A percentile compares a stretch with the other conserved stretches of the same genome.
These are phyloP conservation scores for Coemansia interrupta DNA, from an alignment of 192 early-diverging fungal genomes.

Conservation along the genomic window DNA sequence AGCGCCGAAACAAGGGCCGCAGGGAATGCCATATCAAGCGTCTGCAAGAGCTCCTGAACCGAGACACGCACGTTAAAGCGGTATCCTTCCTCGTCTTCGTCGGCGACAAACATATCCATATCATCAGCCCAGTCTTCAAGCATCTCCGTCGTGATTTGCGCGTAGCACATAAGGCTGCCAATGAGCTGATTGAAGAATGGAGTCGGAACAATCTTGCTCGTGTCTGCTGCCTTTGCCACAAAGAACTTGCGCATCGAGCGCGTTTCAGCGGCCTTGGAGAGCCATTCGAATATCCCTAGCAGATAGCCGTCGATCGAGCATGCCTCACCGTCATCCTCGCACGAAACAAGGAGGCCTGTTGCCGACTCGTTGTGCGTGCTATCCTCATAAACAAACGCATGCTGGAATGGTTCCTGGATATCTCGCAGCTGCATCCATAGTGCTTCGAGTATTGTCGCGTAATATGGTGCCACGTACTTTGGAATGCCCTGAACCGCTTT, in stretches of 20 bases:
- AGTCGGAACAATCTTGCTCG: constrained; percentile 16
- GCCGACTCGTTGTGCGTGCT: constrained; percentile 40
- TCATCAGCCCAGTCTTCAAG: constrained; percentile 79
- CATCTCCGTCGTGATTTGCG: constrained; percentile 79
- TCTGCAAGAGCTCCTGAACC: constrained; percentile 70
- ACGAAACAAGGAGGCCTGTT: constrained; percentile 27
- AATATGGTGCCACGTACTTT: constrained; percentile 27
- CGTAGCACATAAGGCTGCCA: constrained; percentile 61
- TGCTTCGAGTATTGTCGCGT: constrained; percentile 23
- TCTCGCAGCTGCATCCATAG: constrained; percentile 41
- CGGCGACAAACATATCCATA: constrained; percentile 84
- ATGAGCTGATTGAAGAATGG: constrained; percentile 59
- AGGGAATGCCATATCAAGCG: constrained; percentile 52
- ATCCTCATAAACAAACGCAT: constrained; percentile 45
- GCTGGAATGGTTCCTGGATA: constrained; percentile 35
- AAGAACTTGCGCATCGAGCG: constrained; percentile 40
- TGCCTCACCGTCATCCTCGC: constrained; percentile 34
- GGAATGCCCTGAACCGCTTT: constrained; percentile 25
- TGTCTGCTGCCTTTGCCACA: constrained; percentile 11
- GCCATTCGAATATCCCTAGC: constrained; percentile 46
- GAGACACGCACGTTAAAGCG: constrained; percentile 85
- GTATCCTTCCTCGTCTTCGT: constrained; percentile 85
- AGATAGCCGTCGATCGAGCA: constrained; percentile 35
- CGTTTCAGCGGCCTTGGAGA: constrained; percentile 28
- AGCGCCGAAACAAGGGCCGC: constrained; percentile 56